These are phyloP conservation scores for Apiotrichum gracile DNA, from an alignment of 1,284 basidiomycete species.

Conservation along the genomic window DNA sequence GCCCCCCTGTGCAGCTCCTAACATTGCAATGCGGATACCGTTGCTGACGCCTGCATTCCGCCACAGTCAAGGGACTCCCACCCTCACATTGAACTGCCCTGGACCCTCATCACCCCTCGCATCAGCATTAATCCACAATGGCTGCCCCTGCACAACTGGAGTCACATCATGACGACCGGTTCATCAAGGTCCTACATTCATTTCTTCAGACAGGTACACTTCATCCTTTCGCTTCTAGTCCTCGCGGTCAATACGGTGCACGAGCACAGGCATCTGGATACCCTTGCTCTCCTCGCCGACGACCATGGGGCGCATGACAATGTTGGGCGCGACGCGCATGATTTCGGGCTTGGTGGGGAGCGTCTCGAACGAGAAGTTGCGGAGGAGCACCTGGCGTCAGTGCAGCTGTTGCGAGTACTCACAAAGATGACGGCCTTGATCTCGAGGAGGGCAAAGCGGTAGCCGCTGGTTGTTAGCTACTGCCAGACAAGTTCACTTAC, in stretches of 20 bases:
- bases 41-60: too few species aligned
- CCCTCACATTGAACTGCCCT: too few species aligned
- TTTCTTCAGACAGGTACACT: too few species aligned
- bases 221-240: background rate
- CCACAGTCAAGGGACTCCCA: too few species aligned
- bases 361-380: constrained; percentile 20
- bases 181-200: too few species aligned
- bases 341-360: constrained; percentile 1
- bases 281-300: constrained; percentile 10
- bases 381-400: constrained; percentile 8
- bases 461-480: constrained; percentile 47
- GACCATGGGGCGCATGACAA: constrained; percentile 9
- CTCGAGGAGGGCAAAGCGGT: constrained; percentile 63
- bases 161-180: too few species aligned
- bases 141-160: too few species aligned
- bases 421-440: constrained; percentile 59
- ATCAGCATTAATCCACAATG: too few species aligned
- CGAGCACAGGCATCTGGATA: constrained; percentile 13
- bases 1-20: too few species aligned
- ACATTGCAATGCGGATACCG: too few species aligned
- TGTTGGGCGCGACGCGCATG: background rate
- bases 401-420: background rate
- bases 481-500: constrained; percentile 7
- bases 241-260: constrained; percentile 2
- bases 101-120: too few species aligned